These are phyloP conservation scores for Silene uniflora DNA, from an alignment of 148 eudicot species.

Conservation along the genomic window DNA sequence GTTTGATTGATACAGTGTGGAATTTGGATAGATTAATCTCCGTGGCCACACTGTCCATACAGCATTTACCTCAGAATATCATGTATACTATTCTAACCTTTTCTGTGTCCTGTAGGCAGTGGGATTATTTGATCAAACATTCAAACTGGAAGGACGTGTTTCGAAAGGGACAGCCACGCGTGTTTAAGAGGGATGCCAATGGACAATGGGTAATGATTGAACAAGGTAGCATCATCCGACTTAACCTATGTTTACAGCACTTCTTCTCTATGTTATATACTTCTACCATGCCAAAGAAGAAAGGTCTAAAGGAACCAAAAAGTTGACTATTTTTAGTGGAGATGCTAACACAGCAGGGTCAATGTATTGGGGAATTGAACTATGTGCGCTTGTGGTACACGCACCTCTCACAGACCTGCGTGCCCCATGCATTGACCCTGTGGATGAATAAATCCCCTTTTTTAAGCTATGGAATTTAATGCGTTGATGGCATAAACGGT, in stretches of 20 bases:
- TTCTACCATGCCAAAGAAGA: neutral
- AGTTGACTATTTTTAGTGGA: neutral
- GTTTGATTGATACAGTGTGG: neutral
- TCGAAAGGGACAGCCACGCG: slow-evolving; percentile 51
- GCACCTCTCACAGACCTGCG: neutral
- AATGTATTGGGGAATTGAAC: neutral
- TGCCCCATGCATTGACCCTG: neutral
- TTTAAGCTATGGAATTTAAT: neutral
- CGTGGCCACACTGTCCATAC: neutral
- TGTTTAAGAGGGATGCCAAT: slow-evolving; percentile 47
- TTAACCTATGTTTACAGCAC: neutral
- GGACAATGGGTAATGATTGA: slow-evolving; percentile 48
- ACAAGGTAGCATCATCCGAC: slow-evolving; percentile 16
- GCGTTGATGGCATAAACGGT: neutral
- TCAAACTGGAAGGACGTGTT: slow-evolving; percentile 68
- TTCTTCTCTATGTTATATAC: neutral
- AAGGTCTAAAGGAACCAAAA: neutral
- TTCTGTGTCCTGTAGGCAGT: slow-evolving; percentile 43
- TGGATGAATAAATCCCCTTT: neutral
- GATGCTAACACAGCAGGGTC: neutral
- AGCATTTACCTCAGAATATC: neutral
- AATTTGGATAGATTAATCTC: neutral
- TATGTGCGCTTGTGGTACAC: neutral
- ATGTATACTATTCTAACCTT: neutral
- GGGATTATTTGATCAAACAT: slow-evolving; percentile 58